Evolutionary conservation across 2,329 filamentous ascomycete genomes (phyloP).

Genomic region (Monilinia polystroma): DNA sequence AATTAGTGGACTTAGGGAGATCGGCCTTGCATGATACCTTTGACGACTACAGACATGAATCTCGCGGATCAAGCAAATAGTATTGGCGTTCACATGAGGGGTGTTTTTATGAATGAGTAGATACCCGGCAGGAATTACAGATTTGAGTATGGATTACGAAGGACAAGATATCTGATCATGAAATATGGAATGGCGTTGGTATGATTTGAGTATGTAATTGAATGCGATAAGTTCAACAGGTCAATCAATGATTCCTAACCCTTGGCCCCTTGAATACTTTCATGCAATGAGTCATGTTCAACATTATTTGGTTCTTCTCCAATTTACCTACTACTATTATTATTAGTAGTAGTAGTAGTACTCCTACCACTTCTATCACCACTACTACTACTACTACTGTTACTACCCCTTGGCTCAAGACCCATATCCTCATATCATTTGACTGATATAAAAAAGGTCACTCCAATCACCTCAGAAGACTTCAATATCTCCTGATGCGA

Average conservation of each 20-base stretch:
- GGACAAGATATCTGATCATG: neutral
- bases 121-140: constrained; percentile 6
- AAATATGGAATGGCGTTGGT: neutral
- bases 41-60: neutral
- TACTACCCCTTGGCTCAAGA: neutral
- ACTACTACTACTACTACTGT: no score
- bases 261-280: neutral
- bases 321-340: neutral
- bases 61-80: neutral
- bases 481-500: neutral
- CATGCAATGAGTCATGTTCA: neutral
- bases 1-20: constrained; percentile 15
- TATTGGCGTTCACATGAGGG: neutral
- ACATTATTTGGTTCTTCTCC: neutral
- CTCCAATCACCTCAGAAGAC: neutral
- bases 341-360: no score
- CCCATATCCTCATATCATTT: neutral
- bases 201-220: neutral
- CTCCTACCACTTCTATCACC: no score
- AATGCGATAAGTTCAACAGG: neutral
- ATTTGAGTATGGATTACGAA: neutral
- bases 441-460: neutral
- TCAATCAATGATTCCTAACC: neutral
- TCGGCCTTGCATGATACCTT: constrained; percentile 17
- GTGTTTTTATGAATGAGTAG: constrained; percentile 4